A percentile compares a stretch with the other conserved stretches of the same genome.
These are phyloP conservation scores for Nicotiana noctiflora DNA, from an alignment of 257 asterid genomes.

Conservation along the genomic window DNA sequence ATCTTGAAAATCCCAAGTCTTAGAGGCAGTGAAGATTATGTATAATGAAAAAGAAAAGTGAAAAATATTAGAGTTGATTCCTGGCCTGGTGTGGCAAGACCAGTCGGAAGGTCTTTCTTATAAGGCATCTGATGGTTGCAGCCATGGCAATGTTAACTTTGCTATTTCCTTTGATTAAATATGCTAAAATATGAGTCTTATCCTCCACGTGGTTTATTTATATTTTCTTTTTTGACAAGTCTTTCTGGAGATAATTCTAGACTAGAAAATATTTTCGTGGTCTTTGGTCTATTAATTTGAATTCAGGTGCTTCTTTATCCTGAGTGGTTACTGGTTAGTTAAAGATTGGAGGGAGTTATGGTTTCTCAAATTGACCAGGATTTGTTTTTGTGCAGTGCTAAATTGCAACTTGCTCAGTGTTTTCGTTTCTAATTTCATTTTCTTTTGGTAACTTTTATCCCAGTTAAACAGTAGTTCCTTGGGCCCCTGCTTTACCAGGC, in stretches of 20 bases:
- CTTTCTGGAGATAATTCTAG: neutral
- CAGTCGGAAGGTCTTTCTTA: neutral
- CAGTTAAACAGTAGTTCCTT: no score
- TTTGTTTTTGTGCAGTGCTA: no score
- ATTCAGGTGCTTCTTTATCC: no score
- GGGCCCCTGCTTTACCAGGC: no score
- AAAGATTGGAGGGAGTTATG: no score
- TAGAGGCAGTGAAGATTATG: neutral
- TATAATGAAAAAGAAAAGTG: neutral
- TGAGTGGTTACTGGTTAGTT: no score
- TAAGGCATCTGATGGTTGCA: neutral
- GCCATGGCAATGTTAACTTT: neutral
- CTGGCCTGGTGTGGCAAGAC: neutral
- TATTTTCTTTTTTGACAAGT: neutral
- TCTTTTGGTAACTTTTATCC: no score
- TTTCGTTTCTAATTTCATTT: no score
- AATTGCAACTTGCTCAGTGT: no score
- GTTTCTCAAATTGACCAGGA: no score
- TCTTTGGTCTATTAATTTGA: no score
- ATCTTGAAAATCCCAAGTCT: neutral
- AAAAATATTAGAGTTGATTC: neutral
- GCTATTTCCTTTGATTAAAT: neutral
- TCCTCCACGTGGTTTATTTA: neutral
- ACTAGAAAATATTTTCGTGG: neutral
- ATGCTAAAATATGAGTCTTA: neutral